phyloP scores from a whole-genome alignment of 106 monocot species.

The Ottelia alismoides region DNA sequence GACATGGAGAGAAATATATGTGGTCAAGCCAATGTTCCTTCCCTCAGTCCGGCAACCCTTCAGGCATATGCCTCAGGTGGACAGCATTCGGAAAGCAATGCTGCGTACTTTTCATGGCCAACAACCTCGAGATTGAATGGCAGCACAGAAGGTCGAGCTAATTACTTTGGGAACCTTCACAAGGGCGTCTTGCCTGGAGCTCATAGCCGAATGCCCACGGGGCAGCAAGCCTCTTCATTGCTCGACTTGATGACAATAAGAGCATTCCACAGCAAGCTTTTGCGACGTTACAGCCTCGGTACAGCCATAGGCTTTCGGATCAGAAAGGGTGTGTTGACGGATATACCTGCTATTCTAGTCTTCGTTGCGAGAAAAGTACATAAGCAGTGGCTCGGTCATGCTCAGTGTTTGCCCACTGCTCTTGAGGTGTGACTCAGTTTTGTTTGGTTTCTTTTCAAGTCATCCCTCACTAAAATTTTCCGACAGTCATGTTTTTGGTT shows the following conservation, averaged over 20 bases:
- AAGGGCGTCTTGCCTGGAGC: constrained; percentile 78
- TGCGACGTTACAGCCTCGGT: constrained; percentile 82
- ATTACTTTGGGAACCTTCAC: constrained; percentile 95
- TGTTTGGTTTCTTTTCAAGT: background rate
- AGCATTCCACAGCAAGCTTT: constrained; percentile 97
- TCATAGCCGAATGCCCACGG: constrained; percentile 51
- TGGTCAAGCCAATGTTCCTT: constrained; percentile 1
- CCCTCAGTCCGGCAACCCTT: constrained; percentile 32
- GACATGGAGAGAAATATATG: constrained; percentile 62
- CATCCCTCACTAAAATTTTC: too few species aligned
- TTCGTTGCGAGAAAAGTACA: constrained; percentile 98
- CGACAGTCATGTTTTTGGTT: too few species aligned
- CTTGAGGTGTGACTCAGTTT: constrained; percentile 54
- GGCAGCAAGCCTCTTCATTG: constrained; percentile 77
- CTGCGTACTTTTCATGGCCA: constrained; percentile 98
- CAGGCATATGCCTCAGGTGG: constrained; percentile 70
- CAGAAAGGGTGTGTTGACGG: constrained; percentile 58
- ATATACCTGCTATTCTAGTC: constrained; percentile 87
- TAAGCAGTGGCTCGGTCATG: constrained; percentile 69
- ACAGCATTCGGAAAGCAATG: constrained; percentile 76
- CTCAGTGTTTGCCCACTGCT: constrained; percentile 71
- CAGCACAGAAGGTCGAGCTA: constrained; percentile 86
- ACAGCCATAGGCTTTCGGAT: constrained; percentile 95
- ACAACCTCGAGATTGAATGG: constrained; percentile 71
- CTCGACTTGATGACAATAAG: constrained; percentile 96